Evolutionary conservation across 108 stramenopile genomes (phyloP).

Genomic region (Stephanodiscus triporus): DNA sequence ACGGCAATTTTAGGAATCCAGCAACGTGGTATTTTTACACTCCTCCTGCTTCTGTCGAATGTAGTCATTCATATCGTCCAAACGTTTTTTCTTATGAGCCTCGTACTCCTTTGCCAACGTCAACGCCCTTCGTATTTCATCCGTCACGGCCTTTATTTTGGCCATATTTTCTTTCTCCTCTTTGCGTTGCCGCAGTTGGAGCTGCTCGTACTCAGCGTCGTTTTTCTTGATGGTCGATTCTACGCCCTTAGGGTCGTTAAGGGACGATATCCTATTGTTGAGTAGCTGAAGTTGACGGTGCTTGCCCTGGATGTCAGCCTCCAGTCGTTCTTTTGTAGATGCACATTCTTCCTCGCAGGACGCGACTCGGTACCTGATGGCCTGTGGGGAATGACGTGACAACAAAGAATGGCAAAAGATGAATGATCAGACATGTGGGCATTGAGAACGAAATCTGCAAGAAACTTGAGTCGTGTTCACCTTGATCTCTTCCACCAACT

Average conservation of each 20-base stretch:
- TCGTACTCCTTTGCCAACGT: slow-evolving; percentile 60
- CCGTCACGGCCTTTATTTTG: slow-evolving; percentile 55
- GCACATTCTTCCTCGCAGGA: slow-evolving; percentile 55
- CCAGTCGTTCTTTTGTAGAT: slow-evolving; percentile 54
- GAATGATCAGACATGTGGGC: not conserved
- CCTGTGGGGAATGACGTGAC: slow-evolving; percentile 15
- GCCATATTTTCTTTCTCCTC: slow-evolving; percentile 58
- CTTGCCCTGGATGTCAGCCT: slow-evolving; percentile 65
- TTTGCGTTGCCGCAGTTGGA: slow-evolving; percentile 55
- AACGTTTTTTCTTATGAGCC: slow-evolving; percentile 25
- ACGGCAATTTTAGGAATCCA: slow-evolving; percentile 29
- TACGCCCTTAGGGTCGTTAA: slow-evolving; percentile 75
- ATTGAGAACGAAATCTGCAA: not conserved
- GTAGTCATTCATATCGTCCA: slow-evolving; percentile 53
- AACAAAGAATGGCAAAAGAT: not conserved
- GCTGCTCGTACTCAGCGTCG: slow-evolving; percentile 60
- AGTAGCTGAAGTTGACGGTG: slow-evolving; percentile 63
- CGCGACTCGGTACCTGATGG: slow-evolving; percentile 56
- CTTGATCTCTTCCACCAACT: slow-evolving; percentile 51
- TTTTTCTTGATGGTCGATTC: slow-evolving; percentile 68
- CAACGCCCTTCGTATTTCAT: slow-evolving; percentile 67
- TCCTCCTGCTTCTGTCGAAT: slow-evolving; percentile 28
- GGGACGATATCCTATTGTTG: slow-evolving; percentile 65
- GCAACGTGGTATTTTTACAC: slow-evolving; percentile 15
- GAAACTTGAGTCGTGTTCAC: slow-evolving; percentile 14